A percentile compares a stretch with the other conserved stretches of the same genome.
These are phyloP conservation scores for Cryptosporidium meleagridis DNA, from an alignment of 169 alveolate genomes.

Conservation along the genomic window DNA sequence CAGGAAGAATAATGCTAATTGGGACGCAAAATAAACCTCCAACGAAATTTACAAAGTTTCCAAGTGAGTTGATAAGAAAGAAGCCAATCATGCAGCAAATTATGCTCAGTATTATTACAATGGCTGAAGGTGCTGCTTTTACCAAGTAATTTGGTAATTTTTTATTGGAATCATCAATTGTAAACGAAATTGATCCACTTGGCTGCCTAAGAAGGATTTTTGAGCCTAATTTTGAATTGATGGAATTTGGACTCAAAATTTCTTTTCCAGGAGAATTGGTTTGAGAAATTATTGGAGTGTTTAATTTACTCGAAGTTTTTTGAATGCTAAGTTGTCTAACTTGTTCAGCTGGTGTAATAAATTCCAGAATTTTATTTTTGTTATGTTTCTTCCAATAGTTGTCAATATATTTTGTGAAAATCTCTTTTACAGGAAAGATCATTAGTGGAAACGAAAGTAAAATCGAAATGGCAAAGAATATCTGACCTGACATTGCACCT, in stretches of 20 bases:
- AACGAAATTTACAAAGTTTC: constrained; percentile 69
- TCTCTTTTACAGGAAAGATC: constrained; percentile 57
- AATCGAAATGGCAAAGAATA: constrained; percentile 45
- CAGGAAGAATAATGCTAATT: constrained; percentile 63
- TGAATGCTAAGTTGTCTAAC: constrained; percentile 7
- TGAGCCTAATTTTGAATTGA: constrained; percentile 24
- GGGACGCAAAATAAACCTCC: constrained; percentile 70
- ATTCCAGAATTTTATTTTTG: constrained; percentile 35
- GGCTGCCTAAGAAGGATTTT: constrained; percentile 36
- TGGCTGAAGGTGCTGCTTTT: constrained; percentile 38
- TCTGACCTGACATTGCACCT: constrained; percentile 49
- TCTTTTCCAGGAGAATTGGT: constrained; percentile 16
- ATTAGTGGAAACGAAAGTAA: constrained; percentile 50
- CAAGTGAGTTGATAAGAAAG: constrained; percentile 53
- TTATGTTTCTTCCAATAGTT: neutral
- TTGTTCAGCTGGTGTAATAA: constrained; percentile 39
- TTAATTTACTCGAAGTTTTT: constrained; percentile 4
- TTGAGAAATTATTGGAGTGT: neutral
- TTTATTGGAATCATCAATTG: neutral
- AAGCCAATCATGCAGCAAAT: constrained; percentile 39
- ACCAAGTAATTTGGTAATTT: constrained; percentile 6
- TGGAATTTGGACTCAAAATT: neutral
- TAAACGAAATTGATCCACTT: constrained; percentile 55
- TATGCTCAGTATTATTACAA: constrained; percentile 15
- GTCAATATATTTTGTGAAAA: constrained; percentile 38